phyloP scores from a whole-genome alignment of 176 grass and related monocot species.

The Paspalum notatum region DNA sequence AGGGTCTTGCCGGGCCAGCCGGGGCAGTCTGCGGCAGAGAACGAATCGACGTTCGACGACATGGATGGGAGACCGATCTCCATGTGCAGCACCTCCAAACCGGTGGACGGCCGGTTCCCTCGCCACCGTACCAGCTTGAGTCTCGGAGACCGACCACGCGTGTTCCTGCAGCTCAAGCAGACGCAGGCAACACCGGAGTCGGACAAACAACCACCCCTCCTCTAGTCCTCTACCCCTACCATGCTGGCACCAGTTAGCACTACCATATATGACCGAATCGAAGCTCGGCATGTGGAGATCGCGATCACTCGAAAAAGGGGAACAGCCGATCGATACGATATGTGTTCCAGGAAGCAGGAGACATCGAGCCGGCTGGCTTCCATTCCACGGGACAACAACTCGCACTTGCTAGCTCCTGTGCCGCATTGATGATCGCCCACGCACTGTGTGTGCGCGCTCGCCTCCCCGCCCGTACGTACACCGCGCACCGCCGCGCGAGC shows the following conservation, averaged over 20 bases:
- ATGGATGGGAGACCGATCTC: background rate
- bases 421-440: background rate
- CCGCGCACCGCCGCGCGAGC: background rate
- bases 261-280: no score
- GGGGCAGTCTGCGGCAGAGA: no score
- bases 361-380: constrained; percentile 5
- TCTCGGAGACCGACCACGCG: background rate
- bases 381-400: background rate
- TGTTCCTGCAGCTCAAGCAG: background rate
- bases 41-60: no score
- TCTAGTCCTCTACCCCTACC: no score
- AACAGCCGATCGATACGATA: background rate
- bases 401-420: background rate
- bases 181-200: no score
- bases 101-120: background rate
- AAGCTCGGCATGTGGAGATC: constrained; percentile 13
- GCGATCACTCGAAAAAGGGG: constrained; percentile 6
- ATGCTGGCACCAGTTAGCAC: no score
- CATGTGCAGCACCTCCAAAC: background rate
- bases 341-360: background rate
- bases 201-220: no score
- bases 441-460: background rate
- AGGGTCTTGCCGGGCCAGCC: no score
- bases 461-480: no score
- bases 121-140: background rate